phyloP scores from a whole-genome alignment of 768 basidiomycete genomes.

The Mycena filopes region DNA sequence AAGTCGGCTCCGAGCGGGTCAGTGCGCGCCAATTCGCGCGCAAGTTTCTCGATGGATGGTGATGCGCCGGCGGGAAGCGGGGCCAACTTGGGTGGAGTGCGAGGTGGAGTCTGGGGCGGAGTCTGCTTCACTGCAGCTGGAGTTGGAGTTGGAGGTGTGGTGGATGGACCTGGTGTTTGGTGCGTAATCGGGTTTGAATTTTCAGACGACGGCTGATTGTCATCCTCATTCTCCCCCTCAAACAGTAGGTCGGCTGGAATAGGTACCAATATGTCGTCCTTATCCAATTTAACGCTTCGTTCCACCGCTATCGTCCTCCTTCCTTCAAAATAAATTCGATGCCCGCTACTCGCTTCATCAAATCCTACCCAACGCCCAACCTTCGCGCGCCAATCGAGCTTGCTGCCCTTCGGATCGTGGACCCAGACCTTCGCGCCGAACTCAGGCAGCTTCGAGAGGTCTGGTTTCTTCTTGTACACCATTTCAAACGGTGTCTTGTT shows the following conservation, averaged over 20 bases:
- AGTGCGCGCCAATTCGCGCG: neutral
- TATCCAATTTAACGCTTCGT: constrained; percentile 41
- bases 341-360: constrained; percentile 45
- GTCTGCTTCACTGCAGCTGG: neutral
- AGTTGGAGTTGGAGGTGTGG: neutral
- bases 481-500: constrained; percentile 38
- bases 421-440: constrained; percentile 41
- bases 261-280: constrained; percentile 25
- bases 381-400: constrained; percentile 39
- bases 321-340: constrained; percentile 45
- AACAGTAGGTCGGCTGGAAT: constrained; percentile 22
- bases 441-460: constrained; percentile 33
- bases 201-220: constrained; percentile 25
- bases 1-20: constrained; percentile 21
- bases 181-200: constrained; percentile 5
- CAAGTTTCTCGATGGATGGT: constrained; percentile 5
- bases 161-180: neutral
- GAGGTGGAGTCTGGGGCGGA: neutral
- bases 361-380: constrained; percentile 49
- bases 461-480: constrained; percentile 33
- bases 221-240: constrained; percentile 36
- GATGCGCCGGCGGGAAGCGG: neutral
- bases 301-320: constrained; percentile 40
- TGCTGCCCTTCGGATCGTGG: constrained; percentile 33
- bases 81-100: constrained; percentile 1